These are phyloP conservation scores for Rhododendron molle DNA, from an alignment of 148 eudicot species.

Conservation along the genomic window DNA sequence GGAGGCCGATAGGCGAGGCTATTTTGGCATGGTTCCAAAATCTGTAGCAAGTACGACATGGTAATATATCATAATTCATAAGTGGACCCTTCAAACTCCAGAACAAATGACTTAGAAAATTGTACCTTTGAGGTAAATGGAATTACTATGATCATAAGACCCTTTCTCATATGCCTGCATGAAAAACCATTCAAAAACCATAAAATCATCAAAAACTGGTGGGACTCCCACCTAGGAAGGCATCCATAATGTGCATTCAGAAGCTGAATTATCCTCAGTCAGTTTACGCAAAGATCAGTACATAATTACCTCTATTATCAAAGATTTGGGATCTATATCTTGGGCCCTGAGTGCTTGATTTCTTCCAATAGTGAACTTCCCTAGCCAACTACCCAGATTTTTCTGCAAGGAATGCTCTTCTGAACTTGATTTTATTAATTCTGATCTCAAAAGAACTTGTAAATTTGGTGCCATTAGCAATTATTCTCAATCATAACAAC, in stretches of 20 bases:
- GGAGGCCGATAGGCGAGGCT: constrained; percentile 21
- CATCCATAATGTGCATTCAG: not conserved
- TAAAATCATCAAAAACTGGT: not conserved
- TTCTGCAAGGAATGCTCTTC: constrained; percentile 20
- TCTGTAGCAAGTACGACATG: constrained; percentile 8
- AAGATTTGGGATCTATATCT: constrained; percentile 21
- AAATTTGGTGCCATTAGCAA: not conserved
- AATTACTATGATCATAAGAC: constrained; percentile 22
- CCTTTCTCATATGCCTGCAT: constrained; percentile 23
- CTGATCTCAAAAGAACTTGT: constrained; percentile 16
- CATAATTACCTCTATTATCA: constrained; percentile 19
- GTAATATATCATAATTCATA: not conserved
- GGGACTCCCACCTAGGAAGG: not conserved
- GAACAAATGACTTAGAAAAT: not conserved
- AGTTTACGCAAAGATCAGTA: not conserved
- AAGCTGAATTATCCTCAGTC: not conserved
- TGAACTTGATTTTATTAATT: constrained; percentile 19
- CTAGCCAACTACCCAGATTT: constrained; percentile 26
- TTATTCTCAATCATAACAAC: not conserved
- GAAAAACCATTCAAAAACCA: not conserved
- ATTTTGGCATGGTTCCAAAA: constrained; percentile 20
- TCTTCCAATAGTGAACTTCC: constrained; percentile 15
- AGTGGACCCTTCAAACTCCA: not conserved
- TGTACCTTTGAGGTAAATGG: constrained; percentile 25
- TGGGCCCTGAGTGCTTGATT: constrained; percentile 20